Evolutionary conservation across 352 stramenopile species (phyloP).

Genomic region (Phytophthora fragariae): DNA sequence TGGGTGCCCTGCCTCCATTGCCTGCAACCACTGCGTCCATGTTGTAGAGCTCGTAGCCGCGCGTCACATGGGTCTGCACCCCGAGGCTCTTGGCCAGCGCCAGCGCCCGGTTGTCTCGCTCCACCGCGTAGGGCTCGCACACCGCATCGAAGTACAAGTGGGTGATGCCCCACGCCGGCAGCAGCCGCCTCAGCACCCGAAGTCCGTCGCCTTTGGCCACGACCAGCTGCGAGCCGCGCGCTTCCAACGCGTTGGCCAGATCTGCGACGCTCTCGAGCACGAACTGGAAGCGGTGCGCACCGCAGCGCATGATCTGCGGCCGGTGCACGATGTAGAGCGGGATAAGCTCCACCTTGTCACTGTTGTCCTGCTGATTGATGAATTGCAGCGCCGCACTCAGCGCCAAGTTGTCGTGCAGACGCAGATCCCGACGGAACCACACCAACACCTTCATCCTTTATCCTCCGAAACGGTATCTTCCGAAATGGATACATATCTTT

Average conservation of each 20-base stretch:
- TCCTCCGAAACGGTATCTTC: too few species aligned
- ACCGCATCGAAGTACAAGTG: constrained; percentile 93
- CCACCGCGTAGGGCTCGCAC: constrained; percentile 90
- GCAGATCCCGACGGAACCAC: constrained; percentile 96
- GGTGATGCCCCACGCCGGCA: constrained; percentile 88
- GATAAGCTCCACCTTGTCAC: constrained; percentile 57
- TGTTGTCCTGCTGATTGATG: constrained; percentile 16
- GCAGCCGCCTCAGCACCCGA: constrained; percentile 81
- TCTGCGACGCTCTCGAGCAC: constrained; percentile 93
- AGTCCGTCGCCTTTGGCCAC: constrained; percentile 81
- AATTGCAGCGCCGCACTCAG: constrained; percentile 81
- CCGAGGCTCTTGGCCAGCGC: constrained; percentile 53
- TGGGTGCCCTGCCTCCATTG: constrained; percentile 60
- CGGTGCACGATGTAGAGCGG: constrained; percentile 91
- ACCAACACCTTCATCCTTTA: constrained; percentile 49
- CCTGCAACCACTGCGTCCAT: constrained; percentile 63
- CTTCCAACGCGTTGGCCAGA: constrained; percentile 70
- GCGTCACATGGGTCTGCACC: constrained; percentile 75
- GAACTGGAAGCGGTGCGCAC: constrained; percentile 91
- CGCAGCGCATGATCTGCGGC: constrained; percentile 84
- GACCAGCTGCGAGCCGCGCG: constrained; percentile 67
- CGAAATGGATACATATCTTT: too few species aligned
- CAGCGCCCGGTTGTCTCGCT: constrained; percentile 74
- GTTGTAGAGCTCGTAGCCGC: constrained; percentile 75
- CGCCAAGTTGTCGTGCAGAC: constrained; percentile 96